Conservation (phyloP, 306 rosid genomes). For the Malus domestica region DNA sequence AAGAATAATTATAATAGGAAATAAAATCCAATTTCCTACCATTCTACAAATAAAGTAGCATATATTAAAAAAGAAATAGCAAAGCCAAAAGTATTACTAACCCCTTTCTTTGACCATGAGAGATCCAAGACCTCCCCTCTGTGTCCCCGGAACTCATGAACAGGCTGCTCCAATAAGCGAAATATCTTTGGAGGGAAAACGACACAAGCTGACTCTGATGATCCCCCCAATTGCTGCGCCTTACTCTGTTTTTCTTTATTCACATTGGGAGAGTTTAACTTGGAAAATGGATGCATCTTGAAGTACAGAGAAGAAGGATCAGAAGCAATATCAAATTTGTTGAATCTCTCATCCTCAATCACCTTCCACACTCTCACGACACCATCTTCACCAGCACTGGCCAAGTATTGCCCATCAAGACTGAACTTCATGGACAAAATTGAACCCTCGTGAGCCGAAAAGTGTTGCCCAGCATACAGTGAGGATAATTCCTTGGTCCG, state of each 20-base stretch:
- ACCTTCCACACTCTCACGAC: conserved; percentile 76
- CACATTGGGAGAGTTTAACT: conserved; percentile 35
- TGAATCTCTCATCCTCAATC: conserved; percentile 49
- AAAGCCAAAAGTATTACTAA: conserved; percentile 28
- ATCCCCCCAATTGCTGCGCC: conserved; percentile 34
- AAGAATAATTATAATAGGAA: neutral
- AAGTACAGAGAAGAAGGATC: conserved; percentile 65
- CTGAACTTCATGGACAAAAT: conserved; percentile 83
- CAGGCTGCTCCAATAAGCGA: conserved; percentile 51
- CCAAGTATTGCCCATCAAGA: conserved; percentile 66
- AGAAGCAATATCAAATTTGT: conserved; percentile 30
- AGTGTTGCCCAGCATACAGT: conserved; percentile 59
- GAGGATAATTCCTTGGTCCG: conserved; percentile 64
- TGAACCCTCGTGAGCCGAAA: conserved; percentile 68
- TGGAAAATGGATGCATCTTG: conserved; percentile 48
- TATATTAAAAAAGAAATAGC: neutral
- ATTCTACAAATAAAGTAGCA: neutral
- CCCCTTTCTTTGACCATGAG: conserved; percentile 79
- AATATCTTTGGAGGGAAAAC: conserved; percentile 68
- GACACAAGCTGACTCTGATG: conserved; percentile 61
- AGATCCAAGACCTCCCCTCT: conserved; percentile 67
- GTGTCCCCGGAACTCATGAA: conserved; percentile 76
- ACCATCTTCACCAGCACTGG: conserved; percentile 83
- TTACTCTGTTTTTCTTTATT: conserved; percentile 40
- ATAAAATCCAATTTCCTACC: neutral